Evolutionary conservation across 2,329 filamentous ascomycete species (phyloP), one percentile per base, ranked within the genome.

Genomic region (Aspergillus sp.): DNA sequence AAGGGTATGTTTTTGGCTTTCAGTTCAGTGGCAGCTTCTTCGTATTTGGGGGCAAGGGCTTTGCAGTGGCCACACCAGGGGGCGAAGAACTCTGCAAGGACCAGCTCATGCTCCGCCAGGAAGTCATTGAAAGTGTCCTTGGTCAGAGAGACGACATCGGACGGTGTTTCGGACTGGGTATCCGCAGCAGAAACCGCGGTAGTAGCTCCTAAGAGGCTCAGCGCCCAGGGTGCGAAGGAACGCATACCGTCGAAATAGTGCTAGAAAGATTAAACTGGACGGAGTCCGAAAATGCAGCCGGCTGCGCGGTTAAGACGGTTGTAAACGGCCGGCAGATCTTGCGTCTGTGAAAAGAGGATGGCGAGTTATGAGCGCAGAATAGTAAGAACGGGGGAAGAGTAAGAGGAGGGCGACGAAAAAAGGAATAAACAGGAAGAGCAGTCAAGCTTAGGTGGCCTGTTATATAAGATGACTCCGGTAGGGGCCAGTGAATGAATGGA

Each of bases 21-120:
- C 55, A 82, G 65, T 52, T 79, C 74, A 7, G 77, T 76, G 45
- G 79, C 79, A 47, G 79, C 79, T 56, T 76, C 71, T 62, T 81
- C 79, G 61, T 81, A 81, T 63, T 82, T 79, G 24, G 79, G 79
- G 35, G 78, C 95, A 66, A 99, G 90, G 60, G 93, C 93, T 84
- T 99, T 98, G 90, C 93, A 98, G 85, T 98, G 93, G 66, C 93
- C 93, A 68, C 90, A 96, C 93, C 93, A 96, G 68, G 93, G 93
- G 66, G 93, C 93, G 77, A 91, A 97, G 86, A 97, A 99, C 82
- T 99, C 93, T 69, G 92, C 92, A 62, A 99, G 88, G 55, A 97
- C 93, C 57, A 99, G 84, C 69, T 91, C 87, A 76, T 98, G 90
- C 68, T 86, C 79, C 75, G 89, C 89, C 73, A 99, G 81, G 77